Conservation (phyloP, 2,329 filamentous ascomycete genomes). For the Exutisphaerella laricina region DNA sequence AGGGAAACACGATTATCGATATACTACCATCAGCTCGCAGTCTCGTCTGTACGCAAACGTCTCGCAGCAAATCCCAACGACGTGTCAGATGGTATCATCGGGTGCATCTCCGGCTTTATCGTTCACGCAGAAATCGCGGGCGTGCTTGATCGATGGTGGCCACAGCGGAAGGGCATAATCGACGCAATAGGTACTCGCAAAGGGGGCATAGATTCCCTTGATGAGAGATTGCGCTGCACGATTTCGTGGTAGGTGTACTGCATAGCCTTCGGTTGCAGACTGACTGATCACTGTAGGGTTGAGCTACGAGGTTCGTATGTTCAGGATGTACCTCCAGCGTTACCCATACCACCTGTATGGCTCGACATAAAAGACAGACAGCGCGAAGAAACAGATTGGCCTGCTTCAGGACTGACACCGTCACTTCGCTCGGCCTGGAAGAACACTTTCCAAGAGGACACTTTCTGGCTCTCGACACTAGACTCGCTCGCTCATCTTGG, state of each 20-base stretch:
- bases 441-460: not conserved
- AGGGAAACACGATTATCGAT: slow-evolving; percentile 4
- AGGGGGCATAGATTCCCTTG: not conserved
- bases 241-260: not conserved
- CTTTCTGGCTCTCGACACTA: not conserved
- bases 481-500: not conserved
- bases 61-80: not conserved
- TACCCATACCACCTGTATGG: not conserved
- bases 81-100: slow-evolving; percentile 5
- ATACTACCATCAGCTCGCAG: slow-evolving; percentile 7
- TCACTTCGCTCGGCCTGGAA: not conserved
- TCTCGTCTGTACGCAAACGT: not conserved
- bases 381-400: not conserved
- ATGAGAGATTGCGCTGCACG: not conserved
- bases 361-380: not conserved
- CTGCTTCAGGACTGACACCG: not conserved
- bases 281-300: not conserved
- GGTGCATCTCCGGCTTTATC: slow-evolving; percentile 4
- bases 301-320: not conserved
- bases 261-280: not conserved
- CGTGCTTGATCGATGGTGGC: slow-evolving; percentile 5
- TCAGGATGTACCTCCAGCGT: not conserved
- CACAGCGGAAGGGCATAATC: slow-evolving; percentile 8
- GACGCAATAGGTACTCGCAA: slow-evolving; percentile 1
- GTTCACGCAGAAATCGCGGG: slow-evolving; percentile 7